phyloP scores from a whole-genome alignment of 1,139 yeast genomes.

The Hemisphaericaspora xylanilytica region DNA sequence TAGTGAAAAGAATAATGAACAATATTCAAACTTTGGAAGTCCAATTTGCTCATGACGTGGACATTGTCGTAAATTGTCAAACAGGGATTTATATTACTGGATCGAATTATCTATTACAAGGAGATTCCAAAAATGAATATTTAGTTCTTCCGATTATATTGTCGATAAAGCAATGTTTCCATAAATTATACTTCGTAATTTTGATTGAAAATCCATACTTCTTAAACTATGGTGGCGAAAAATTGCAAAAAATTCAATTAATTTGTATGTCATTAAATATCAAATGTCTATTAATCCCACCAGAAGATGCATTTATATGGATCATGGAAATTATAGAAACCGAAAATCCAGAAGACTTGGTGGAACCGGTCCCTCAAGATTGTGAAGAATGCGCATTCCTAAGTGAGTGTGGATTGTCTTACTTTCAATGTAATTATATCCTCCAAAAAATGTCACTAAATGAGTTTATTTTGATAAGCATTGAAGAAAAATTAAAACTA shows the following conservation, averaged over 20 bases:
- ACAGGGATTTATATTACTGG: slow-evolving; percentile 10
- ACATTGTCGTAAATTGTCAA: slow-evolving; percentile 10
- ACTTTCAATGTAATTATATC: slow-evolving; percentile 10
- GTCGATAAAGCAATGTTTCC: slow-evolving; percentile 7
- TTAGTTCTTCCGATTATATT: slow-evolving; percentile 8
- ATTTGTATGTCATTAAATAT: slow-evolving; percentile 10
- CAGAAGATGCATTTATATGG: slow-evolving; percentile 6
- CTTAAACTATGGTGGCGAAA: slow-evolving; percentile 9
- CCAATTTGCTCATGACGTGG: slow-evolving; percentile 7
- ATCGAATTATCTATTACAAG: slow-evolving; percentile 10
- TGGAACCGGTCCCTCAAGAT: neutral
- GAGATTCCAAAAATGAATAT: slow-evolving; percentile 6
- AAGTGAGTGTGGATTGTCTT: slow-evolving; percentile 12
- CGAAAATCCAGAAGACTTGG: slow-evolving; percentile 8
- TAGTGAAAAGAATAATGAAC: slow-evolving; percentile 1
- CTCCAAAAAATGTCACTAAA: slow-evolving; percentile 6
- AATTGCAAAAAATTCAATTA: slow-evolving; percentile 9
- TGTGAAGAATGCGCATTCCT: slow-evolving; percentile 6
- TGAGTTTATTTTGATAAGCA: slow-evolving; percentile 5
- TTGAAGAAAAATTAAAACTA: slow-evolving; percentile 6
- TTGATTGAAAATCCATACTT: slow-evolving; percentile 5
- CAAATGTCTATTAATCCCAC: slow-evolving; percentile 6
- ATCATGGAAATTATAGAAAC: slow-evolving; percentile 7
- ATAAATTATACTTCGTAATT: slow-evolving; percentile 7
- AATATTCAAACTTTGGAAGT: slow-evolving; percentile 7